phyloP scores from a whole-genome alignment of 108 stramenopile genomes.

The Cylindrotheca closterium region DNA sequence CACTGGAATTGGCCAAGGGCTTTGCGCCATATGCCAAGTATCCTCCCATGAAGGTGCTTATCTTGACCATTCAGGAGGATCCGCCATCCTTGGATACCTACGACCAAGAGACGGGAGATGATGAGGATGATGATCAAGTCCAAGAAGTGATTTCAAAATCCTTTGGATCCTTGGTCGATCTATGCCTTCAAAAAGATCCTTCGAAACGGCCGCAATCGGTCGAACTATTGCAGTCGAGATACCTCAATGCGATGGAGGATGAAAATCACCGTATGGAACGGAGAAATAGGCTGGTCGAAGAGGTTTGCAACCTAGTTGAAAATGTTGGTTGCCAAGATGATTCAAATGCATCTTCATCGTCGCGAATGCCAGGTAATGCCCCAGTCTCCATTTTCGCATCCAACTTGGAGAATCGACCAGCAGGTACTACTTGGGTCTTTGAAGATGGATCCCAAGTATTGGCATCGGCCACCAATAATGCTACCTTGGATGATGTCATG shows the following conservation, averaged over 20 bases:
- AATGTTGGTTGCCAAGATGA: constrained; percentile 57
- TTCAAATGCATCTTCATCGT: constrained; percentile 10
- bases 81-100: constrained; percentile 91
- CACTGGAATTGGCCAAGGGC: constrained; percentile 97
- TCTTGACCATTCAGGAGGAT: constrained; percentile 95
- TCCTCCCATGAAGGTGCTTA: constrained; percentile 96
- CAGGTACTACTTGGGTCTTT: constrained; percentile 90
- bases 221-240: constrained; percentile 58
- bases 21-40: constrained; percentile 96
- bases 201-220: constrained; percentile 65
- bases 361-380: constrained; percentile 40
- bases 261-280: constrained; percentile 33
- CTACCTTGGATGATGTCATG: constrained; percentile 45
- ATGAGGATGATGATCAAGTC: constrained; percentile 13
- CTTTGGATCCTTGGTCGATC: constrained; percentile 63
- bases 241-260: constrained; percentile 34
- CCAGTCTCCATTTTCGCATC: constrained; percentile 52
- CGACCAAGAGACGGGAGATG: constrained; percentile 71
- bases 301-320: constrained; percentile 63
- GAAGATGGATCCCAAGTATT: constrained; percentile 74
- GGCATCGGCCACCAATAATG: constrained; percentile 33
- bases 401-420: constrained; percentile 57
- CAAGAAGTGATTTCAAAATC: constrained; percentile 56
- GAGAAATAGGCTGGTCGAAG: constrained; percentile 34
- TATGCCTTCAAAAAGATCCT: constrained; percentile 85